Evolutionary conservation across 306 rosid genomes (phyloP).

Genomic region (Rubus parviflorus): DNA sequence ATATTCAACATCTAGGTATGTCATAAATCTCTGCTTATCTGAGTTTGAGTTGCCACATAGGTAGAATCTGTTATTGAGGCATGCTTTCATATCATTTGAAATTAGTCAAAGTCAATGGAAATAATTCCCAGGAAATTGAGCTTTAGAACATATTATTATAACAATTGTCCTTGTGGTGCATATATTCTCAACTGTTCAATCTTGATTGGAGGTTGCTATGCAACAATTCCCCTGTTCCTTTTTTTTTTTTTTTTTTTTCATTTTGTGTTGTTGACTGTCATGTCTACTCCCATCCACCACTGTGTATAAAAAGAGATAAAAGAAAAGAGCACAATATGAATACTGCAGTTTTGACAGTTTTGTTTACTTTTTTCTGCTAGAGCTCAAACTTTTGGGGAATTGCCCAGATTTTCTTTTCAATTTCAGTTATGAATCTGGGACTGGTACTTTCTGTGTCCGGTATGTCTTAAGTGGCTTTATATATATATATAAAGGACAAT

Average conservation of each 20-base stretch:
- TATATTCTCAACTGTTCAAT: not conserved
- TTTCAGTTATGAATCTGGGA: not conserved
- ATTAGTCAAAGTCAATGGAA: not conserved
- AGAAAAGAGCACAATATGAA: too few species aligned
- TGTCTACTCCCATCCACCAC: not conserved
- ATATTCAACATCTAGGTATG: constrained; percentile 77
- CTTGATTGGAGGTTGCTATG: not conserved
- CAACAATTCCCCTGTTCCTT: too few species aligned
- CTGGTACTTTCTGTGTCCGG: not conserved
- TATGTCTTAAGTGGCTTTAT: not conserved
- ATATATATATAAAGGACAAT: too few species aligned
- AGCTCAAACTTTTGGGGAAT: not conserved
- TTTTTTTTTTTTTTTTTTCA: not conserved
- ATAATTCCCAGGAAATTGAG: not conserved
- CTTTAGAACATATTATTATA: not conserved
- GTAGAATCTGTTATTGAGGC: not conserved
- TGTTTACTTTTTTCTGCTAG: not conserved
- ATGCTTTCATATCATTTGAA: not conserved
- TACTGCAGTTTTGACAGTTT: not conserved
- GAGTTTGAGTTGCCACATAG: constrained; percentile 1
- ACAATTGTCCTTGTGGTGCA: not conserved
- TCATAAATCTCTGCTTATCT: constrained; percentile 16
- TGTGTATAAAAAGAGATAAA: not conserved
- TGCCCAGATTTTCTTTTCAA: not conserved
- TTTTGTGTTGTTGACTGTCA: not conserved